Evolutionary conservation across 208 protist genomes (phyloP).

Genomic region (Crithidia acanthocephali): DNA sequence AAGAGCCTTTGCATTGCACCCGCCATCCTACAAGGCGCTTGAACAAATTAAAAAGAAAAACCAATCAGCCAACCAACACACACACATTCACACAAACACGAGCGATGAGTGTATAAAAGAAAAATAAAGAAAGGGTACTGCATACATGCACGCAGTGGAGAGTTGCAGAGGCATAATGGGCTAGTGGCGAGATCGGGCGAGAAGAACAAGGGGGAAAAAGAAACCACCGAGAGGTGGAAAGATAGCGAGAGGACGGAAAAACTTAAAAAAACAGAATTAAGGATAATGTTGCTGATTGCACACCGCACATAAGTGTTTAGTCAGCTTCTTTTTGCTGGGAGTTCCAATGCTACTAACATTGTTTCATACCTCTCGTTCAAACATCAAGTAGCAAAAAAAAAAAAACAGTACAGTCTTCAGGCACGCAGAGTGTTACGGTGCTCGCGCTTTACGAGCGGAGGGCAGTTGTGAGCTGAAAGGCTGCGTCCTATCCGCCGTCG

Average conservation of each 20-base stretch:
- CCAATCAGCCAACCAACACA: neutral
- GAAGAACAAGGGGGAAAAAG: neutral
- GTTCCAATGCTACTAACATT: too few species aligned
- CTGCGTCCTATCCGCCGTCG: conserved; percentile 10
- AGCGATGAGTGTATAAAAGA: too few species aligned
- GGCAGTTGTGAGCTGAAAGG: conserved; percentile 14
- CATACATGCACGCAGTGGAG: neutral
- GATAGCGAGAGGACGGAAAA: neutral
- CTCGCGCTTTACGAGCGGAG: neutral
- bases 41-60: neutral
- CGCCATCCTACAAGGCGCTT: too few species aligned
- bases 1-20: too few species aligned
- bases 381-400: neutral
- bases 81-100: neutral
- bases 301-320: too few species aligned
- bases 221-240: neutral
- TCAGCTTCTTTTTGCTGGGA: too few species aligned
- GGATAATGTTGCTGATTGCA: too few species aligned
- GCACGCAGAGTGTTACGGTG: neutral
- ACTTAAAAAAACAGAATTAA: conserved; percentile 7
- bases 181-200: neutral
- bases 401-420: too few species aligned
- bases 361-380: neutral
- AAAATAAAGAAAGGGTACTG: neutral
- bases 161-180: neutral